Conservation (phyloP, 2,329 filamentous ascomycete genomes). For the Xylariaceae sp. region DNA sequence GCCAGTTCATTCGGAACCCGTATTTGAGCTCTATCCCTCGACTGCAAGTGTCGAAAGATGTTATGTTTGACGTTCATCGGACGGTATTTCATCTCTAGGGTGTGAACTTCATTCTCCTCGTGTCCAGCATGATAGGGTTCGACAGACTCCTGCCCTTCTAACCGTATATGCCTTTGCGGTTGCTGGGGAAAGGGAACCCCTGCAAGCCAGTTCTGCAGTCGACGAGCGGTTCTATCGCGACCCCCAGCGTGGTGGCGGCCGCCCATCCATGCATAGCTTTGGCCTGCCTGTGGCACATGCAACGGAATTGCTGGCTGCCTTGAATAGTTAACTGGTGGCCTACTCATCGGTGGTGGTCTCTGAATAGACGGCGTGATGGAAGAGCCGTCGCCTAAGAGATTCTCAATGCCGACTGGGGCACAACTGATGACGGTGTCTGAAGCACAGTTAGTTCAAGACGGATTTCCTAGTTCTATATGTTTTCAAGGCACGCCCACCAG, state of each 20-base stretch:
- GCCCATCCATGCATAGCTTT: background rate
- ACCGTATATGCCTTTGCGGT: background rate
- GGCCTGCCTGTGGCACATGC: background rate
- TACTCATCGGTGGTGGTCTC: background rate
- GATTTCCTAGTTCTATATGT: background rate
- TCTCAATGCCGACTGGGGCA: background rate
- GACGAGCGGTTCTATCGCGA: background rate
- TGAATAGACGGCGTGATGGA: background rate
- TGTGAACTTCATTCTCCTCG: background rate
- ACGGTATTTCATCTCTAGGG: background rate
- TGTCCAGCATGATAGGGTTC: background rate
- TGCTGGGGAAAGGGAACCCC: background rate
- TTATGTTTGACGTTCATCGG: constrained; percentile 1
- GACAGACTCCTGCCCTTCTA: background rate
- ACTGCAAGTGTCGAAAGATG: background rate
- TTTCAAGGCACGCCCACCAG: background rate
- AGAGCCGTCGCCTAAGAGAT: background rate
- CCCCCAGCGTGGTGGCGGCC: background rate
- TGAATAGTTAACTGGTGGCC: too few species aligned
- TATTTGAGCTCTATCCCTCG: background rate
- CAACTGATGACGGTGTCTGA: constrained; percentile 3
- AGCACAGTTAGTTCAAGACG: too few species aligned
- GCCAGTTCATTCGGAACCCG: background rate
- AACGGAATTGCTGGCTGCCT: background rate
- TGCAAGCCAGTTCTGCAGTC: background rate